Evolutionary conservation across 176 grass and related monocot species (phyloP).

Genomic region (Oryza officinalis): DNA sequence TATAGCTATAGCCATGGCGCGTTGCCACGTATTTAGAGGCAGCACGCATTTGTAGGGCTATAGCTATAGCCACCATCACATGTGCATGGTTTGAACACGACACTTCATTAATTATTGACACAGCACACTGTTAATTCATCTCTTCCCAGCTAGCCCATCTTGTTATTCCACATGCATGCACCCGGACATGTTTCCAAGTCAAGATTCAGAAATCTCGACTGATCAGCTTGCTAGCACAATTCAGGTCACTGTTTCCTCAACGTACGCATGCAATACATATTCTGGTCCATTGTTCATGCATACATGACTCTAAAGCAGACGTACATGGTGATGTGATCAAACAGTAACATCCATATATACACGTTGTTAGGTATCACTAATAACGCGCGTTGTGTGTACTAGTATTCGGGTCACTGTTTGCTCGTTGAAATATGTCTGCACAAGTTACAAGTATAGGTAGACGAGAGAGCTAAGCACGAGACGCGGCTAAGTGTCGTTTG

Average conservation of each 20-base stretch:
- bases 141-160: neutral
- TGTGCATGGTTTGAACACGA: neutral
- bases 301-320: neutral
- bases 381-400: neutral
- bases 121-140: neutral
- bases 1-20: neutral
- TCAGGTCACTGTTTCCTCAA: neutral
- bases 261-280: neutral
- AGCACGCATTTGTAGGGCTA: neutral
- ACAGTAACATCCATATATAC: neutral
- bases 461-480: neutral
- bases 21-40: neutral
- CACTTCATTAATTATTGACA: neutral
- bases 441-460: no score
- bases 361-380: neutral
- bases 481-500: neutral
- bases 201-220: neutral
- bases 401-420: neutral
- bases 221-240: neutral
- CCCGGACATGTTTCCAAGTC: neutral
- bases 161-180: neutral
- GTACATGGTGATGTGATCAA: neutral
- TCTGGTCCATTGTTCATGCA: neutral
- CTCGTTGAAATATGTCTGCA: neutral
- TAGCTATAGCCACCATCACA: neutral